Percentiles rank a stretch among this genome's conserved stretches.
These are phyloP conservation scores for Leccinum longicurvipes DNA, from an alignment of 768 basidiomycete genomes.

Conservation along the genomic window DNA sequence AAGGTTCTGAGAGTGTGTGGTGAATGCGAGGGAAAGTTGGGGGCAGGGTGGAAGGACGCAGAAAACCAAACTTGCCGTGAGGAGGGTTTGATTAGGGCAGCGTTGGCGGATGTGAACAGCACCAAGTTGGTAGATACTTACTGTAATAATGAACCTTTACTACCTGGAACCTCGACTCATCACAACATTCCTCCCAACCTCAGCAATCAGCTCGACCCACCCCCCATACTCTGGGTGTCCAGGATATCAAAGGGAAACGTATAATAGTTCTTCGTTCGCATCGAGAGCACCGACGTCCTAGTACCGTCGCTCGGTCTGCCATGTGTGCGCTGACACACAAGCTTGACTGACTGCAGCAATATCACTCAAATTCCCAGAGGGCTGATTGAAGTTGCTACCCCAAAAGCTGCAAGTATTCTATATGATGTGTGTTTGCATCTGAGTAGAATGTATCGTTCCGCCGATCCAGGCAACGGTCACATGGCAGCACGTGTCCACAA, in stretches of 20 bases:
- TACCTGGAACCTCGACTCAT: conserved; percentile 14
- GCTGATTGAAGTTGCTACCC: too few relatives aligned
- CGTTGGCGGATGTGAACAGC: conserved; percentile 27
- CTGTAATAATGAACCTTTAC: conserved; percentile 10
- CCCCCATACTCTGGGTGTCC: background rate
- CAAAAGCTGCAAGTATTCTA: too few relatives aligned
- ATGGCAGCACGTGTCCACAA: too few relatives aligned
- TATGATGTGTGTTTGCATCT: too few relatives aligned
- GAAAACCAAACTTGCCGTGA: conserved; percentile 13
- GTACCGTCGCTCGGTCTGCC: background rate
- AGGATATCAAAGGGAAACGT: background rate
- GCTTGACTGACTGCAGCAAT: too few relatives aligned
- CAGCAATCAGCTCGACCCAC: background rate
- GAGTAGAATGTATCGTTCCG: too few relatives aligned
- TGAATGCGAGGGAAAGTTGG: conserved; percentile 1
- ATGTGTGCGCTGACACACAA: background rate
- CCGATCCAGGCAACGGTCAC: background rate
- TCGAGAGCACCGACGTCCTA: background rate
- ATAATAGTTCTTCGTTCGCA: background rate
- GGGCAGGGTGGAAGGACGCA: conserved; percentile 2
- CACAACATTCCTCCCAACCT: background rate
- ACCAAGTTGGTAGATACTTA: conserved; percentile 6
- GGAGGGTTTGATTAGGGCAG: conserved; percentile 19
- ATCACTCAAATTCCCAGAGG: too few relatives aligned
- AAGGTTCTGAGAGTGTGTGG: conserved; percentile 1